Evolutionary conservation across 1,284 basidiomycete species (phyloP), one percentile per base, ranked within the genome.

Genomic region (Neonothopanus nambi): DNA sequence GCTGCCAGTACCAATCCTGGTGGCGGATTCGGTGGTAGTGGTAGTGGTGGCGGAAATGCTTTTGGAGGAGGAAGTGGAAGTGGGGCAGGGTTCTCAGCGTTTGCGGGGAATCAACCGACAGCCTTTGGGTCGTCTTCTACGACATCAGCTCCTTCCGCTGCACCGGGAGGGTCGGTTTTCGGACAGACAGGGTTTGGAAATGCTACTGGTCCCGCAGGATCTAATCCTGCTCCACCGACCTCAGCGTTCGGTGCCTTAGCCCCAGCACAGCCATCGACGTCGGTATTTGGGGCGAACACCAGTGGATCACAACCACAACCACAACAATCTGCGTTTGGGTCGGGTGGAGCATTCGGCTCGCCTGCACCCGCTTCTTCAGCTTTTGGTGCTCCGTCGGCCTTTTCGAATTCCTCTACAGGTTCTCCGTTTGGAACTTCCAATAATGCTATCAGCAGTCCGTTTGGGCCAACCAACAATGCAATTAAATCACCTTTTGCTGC

Each of bases 51-150:
- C 15, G 36, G 61, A 6, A 59, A 65, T 28, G 62, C 64, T 3
- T 55, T 65, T 17, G 65, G 63, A 3, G 18, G 17, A 6, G 30
- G 47, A 47, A 47, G 35, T 43, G 48, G 46, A 46, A 18, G 56
- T 21, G 63, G 68, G 17, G 61, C 67, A 37, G 72, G 64, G 2
- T 76, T 76, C 55, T 68, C 72, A 20, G 63, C 70, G 3, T 76
- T 76, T 57, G 61, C 71, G 40, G 55, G 58, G 50, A 65, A 28
- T 7, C 53, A 56, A 42, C 50, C 69, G 1, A 62, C 69, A 6
- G 28, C 63, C 8, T 72, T 72, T 42, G 39, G 61, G 3, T 49
- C 60, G 0, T 50, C 60, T 26, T 42, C 62, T 1, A 45, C 49
- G 33, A 24, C 48, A 35, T 17, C 44, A 11, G 33, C 30, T 12